These are phyloP conservation scores for Wallacemonas sp. DNA, from an alignment of 208 protist species.

Conservation along the genomic window DNA sequence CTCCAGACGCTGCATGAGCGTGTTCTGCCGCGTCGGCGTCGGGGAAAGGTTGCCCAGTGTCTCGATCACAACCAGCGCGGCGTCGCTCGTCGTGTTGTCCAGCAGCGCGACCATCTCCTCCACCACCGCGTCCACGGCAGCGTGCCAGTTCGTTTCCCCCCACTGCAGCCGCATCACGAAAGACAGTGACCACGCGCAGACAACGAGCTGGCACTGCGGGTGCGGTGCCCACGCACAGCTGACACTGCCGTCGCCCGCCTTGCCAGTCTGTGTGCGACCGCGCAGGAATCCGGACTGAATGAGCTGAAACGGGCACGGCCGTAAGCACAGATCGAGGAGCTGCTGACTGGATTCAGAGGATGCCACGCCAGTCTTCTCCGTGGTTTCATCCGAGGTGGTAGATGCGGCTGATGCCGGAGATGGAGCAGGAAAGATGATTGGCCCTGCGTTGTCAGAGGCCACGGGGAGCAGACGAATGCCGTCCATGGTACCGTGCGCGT, in stretches of 20 bases:
- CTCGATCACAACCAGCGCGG: conserved; percentile 74
- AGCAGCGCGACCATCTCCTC: conserved; percentile 33
- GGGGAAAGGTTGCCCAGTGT: conserved; percentile 67
- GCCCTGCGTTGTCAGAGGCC: neutral
- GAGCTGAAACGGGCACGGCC: conserved; percentile 48
- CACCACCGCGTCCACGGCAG: conserved; percentile 50
- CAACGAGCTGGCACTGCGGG: conserved; percentile 46
- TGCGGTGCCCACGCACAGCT: conserved; percentile 22
- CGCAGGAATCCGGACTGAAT: conserved; percentile 47
- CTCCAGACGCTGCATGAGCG: conserved; percentile 61
- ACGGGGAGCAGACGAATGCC: neutral
- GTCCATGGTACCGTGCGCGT: neutral
- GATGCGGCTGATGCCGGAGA: neutral
- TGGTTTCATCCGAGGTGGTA: neutral
- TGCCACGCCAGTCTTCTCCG: too few species aligned
- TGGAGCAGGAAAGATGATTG: neutral
- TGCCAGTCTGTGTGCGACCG: neutral
- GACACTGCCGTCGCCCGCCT: neutral
- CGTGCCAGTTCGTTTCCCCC: conserved; percentile 68
- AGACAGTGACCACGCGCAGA: conserved; percentile 86
- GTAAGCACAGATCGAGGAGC: conserved; percentile 41
- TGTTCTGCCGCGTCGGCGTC: conserved; percentile 68
- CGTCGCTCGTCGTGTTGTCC: conserved; percentile 33
- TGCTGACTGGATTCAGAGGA: neutral
- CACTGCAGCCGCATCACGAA: conserved; percentile 83